phyloP scores from a whole-genome alignment of 331 rosid species.

The Cydonia oblonga region DNA sequence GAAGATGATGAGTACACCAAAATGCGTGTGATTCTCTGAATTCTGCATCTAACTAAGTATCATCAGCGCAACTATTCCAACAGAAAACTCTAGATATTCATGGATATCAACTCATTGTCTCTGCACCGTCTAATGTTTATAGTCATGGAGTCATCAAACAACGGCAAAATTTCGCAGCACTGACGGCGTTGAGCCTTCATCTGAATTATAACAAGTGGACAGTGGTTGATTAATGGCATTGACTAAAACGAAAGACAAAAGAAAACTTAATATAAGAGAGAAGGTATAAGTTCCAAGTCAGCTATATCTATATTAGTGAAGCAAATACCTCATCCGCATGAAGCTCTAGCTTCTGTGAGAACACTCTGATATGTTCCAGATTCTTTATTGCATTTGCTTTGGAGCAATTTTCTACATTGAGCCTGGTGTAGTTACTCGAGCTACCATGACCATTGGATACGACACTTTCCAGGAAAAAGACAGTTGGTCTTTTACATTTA shows the following conservation, averaged over 20 bases:
- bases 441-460: slow-evolving; percentile 24
- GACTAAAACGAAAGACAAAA: slow-evolving; percentile 11
- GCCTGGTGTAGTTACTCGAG: slow-evolving; percentile 46
- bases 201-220: slow-evolving; percentile 23
- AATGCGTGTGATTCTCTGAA: slow-evolving; percentile 8
- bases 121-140: slow-evolving; percentile 55
- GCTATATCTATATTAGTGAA: background rate
- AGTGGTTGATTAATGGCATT: background rate
- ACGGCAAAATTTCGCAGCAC: slow-evolving; percentile 54
- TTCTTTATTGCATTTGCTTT: slow-evolving; percentile 23
- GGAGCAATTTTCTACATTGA: slow-evolving; percentile 33
- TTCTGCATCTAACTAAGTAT: background rate
- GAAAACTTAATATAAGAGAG: background rate
- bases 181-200: slow-evolving; percentile 77
- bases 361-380: slow-evolving; percentile 39
- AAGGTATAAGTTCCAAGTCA: too few relatives aligned
- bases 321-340: slow-evolving; percentile 53
- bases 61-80: slow-evolving; percentile 5
- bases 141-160: slow-evolving; percentile 35
- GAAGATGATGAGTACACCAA: background rate
- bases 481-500: slow-evolving; percentile 56
- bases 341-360: slow-evolving; percentile 50
- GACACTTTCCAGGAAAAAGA: slow-evolving; percentile 47
- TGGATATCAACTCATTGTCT: slow-evolving; percentile 52
- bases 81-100: slow-evolving; percentile 34